Evolutionary conservation across 352 stramenopile genomes (phyloP).

Genomic region (Elongisporangium anandrum): DNA sequence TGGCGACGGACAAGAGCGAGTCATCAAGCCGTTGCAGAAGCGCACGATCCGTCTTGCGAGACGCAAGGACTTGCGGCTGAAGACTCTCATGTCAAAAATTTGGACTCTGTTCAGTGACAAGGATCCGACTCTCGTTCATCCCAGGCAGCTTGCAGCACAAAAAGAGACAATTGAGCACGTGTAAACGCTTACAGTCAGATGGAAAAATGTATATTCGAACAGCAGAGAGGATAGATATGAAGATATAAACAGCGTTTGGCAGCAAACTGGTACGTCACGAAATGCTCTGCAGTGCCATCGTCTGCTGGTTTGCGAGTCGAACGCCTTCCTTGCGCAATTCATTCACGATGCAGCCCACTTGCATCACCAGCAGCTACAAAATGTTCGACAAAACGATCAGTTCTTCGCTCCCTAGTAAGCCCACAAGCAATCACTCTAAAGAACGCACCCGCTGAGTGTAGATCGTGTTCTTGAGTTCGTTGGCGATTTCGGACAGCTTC

Average conservation of each 20-base stretch:
- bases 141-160: not conserved
- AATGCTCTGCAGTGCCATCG: constrained; percentile 61
- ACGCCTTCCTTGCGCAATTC: constrained; percentile 67
- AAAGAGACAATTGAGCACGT: not conserved
- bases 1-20: not conserved
- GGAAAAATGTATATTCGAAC: not conserved
- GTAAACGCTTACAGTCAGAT: not conserved
- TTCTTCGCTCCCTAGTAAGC: not conserved
- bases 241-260: not conserved
- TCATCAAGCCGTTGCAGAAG: not conserved
- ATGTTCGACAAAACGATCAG: constrained; percentile 1
- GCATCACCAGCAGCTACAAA: constrained; percentile 58
- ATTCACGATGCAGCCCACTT: constrained; percentile 54
- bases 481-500: constrained; percentile 17
- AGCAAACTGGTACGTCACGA: constrained; percentile 9
- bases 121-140: not conserved
- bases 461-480: constrained; percentile 48
- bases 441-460: constrained; percentile 30
- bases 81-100: not conserved
- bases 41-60: not conserved
- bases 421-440: not conserved
- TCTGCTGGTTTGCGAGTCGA: constrained; percentile 68
- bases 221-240: not conserved
- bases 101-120: not conserved
- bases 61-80: not conserved